Evolutionary conservation across 2,329 filamentous ascomycete species (phyloP), one percentile per base, ranked within the genome.

Genomic region (Chalaropsis thielavioides): DNA sequence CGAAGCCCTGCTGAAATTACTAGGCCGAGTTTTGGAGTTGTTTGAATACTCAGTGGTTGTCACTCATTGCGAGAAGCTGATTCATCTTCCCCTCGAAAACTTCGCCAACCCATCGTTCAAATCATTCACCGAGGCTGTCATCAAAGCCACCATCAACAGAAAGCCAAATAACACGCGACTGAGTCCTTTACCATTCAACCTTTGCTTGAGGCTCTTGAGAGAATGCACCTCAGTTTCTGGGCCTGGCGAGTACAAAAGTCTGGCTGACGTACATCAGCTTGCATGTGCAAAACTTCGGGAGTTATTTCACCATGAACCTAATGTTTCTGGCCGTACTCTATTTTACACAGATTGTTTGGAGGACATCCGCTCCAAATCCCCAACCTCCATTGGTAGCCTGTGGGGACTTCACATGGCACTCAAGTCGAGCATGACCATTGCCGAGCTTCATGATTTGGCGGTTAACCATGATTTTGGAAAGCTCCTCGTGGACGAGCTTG

Each of bases 1-100:
- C 7, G 86, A 91, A 61, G 91, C 92, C 35, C 82, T 95, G 27
- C 78, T 92, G 60, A 79, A 79, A 19, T 88, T 95, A 83, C 73
- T 81, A 38, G 72, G 71, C 2, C 75, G 73, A 19, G 80, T 83
- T 49, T 71, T 77, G 0, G 75, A 78, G 44, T 73, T 86, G 8
- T 79, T 81, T 64, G 74, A 79, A 7, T 75, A 77, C 38, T 70
- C 76, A 0, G 72, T 77, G 4, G 73, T 90, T 46, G 72, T 87
- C 6, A 86, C 90, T 70, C 74, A 92, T 38, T 89, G 86, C 70
- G 77, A 81, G 62, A 95, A 94, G 72, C 79, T 94, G 31, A 77
- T 85, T 64, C 76, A 79, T 6, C 76, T 90, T 17, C 83, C 86
- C 0, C 75, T 89, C 22, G 79, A 83, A 40, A 77, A 78, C 1